Base-by-base conservation (phyloP, 2,329 filamentous ascomycete genomes). In the Colletotrichum liriopes region DNA sequence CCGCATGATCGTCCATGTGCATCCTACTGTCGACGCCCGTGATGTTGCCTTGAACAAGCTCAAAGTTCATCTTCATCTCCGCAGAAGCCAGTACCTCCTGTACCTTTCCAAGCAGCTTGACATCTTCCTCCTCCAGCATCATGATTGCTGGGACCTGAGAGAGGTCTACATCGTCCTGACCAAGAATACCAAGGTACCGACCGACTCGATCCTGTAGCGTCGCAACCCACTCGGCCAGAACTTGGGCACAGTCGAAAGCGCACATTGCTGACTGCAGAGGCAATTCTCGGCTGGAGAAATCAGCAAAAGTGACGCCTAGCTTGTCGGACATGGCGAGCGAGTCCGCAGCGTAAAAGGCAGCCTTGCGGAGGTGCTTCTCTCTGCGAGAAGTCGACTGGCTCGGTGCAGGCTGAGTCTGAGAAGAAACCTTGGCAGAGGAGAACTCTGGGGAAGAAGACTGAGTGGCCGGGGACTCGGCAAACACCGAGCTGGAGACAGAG, bases 201-300 rank as follows among this genome's bases (percentile, higher is more conserved):
- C 96, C 96, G n/a, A 98, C 93, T 11, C 96, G 93, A 78, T 98
- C 95, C 81, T 99, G 96, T 4, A 98, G 90, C 1, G 95, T 96
- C 6, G 94, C 93, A 51, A 96, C 90, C 96, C 96, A 99, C 82
- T 98, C 96, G 0, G 94, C 94, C 41, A 99, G 89, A 1, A 98
- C 94, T 79, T 98, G 95, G 2, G 94, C 93, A 78, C 96, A 98
- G 79, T 98, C 96, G 77, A 98, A 97, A 6, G 93, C 92, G 81
- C 96, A 98, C 86, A 98, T 92, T 1, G 95, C 94, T 18, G 94
- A 95, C 79, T 98, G 96, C 49, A 98, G 89, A 0, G 96, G 95
- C 16, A 98, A 87, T 79, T 98, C 95, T 55, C 94, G 89, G 65
- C 93, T 95, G 1, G 92, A 93, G 73, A 94, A 92, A 74, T 98